Evolutionary conservation across 192 early-diverging fungal species (phyloP).

Genomic region (Spizellomyces sp.): DNA sequence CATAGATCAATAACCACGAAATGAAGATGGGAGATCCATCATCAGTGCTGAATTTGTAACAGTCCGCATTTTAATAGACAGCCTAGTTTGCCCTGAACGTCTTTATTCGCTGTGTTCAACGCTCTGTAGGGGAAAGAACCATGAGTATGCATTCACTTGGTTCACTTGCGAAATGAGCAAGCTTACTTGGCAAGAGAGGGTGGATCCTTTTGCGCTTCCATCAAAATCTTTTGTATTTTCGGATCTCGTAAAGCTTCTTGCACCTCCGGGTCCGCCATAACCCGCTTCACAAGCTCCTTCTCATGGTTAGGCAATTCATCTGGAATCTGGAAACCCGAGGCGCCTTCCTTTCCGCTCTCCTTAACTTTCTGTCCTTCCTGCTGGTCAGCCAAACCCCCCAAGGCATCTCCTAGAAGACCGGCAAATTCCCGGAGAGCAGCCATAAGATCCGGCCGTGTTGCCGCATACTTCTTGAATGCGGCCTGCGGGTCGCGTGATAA

Average conservation of each 20-base stretch:
- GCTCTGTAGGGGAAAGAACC: background rate
- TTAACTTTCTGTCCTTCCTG: background rate
- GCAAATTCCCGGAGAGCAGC: conserved; percentile 45
- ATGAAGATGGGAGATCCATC: background rate
- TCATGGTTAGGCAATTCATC: conserved; percentile 34
- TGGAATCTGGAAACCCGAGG: conserved; percentile 1
- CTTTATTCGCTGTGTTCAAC: background rate
- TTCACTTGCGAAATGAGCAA: too few relatives aligned
- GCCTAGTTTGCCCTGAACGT: background rate
- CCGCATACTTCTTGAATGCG: conserved; percentile 37
- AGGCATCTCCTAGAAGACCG: conserved; percentile 39
- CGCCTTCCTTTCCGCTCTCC: background rate
- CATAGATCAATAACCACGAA: background rate
- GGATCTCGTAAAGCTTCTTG: conserved; percentile 26
- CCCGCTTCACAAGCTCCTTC: conserved; percentile 33
- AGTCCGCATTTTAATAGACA: conserved; percentile 1
- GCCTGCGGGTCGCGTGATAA: conserved; percentile 38
- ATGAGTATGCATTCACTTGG: too few relatives aligned
- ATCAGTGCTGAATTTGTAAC: background rate
- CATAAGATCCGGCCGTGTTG: conserved; percentile 32
- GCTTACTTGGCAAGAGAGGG: background rate
- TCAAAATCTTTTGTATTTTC: background rate
- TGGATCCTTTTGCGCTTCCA: background rate
- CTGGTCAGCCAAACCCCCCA: conserved; percentile 25
- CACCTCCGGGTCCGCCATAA: conserved; percentile 25